Percentiles rank a stretch among this genome's conserved stretches.
Conservation (phyloP, 1,284 basidiomycete genomes). For the Phaffia rhodozyma region DNA sequence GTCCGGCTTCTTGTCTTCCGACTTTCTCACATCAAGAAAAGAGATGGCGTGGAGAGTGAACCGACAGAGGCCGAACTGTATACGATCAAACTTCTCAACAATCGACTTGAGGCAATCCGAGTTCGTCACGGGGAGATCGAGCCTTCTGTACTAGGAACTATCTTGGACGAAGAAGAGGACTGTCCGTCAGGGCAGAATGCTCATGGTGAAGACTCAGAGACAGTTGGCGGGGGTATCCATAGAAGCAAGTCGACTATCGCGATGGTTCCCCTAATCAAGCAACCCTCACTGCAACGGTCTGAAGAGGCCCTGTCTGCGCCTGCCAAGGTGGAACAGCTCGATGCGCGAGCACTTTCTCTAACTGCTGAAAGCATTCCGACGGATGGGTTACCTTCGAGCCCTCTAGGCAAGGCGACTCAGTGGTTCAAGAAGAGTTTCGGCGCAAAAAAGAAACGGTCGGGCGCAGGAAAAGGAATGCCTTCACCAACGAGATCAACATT, state of each 20-base stretch:
- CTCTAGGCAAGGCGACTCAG: constrained; percentile 30
- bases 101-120: constrained; percentile 38
- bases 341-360: background rate
- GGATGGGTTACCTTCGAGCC: background rate
- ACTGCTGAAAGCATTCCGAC: too few relatives aligned
- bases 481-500: constrained; percentile 9
- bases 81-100: constrained; percentile 38
- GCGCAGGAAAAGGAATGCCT: background rate
- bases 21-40: constrained; percentile 36
- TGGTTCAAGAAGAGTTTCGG: constrained; percentile 34
- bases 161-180: constrained; percentile 20
- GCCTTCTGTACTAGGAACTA: constrained; percentile 22
- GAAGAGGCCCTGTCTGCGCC: background rate
- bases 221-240: background rate
- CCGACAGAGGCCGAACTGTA: constrained; percentile 33
- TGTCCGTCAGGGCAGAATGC: background rate
- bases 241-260: constrained; percentile 35
- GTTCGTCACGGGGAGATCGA: constrained; percentile 39
- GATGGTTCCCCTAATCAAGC: constrained; percentile 24
- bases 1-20: constrained; percentile 40
- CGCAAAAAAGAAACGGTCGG: constrained; percentile 26
- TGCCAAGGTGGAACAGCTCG: background rate
- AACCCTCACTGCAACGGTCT: background rate
- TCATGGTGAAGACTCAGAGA: background rate
- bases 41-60: constrained; percentile 21